Evolutionary conservation across 371 early-diverging fungal species (phyloP), one percentile per base, ranked within the genome.

Genomic region (Rhizopus arrhizus): DNA sequence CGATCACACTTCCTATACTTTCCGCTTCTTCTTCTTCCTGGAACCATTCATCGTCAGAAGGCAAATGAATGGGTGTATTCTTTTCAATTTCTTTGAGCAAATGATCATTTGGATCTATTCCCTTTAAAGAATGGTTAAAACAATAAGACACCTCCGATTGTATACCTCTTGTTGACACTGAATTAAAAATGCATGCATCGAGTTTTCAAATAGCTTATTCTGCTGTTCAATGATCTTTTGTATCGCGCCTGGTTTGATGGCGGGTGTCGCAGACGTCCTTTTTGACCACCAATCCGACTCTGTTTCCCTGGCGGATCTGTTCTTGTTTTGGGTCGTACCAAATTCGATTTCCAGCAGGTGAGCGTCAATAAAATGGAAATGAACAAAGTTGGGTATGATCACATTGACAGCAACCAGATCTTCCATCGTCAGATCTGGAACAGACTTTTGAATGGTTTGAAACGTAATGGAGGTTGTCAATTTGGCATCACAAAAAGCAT

Each of bases 401-500:
- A 62, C 69, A 51, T 78, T 74, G 46, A 78, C 70, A 8, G 66
- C 69, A 7, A 68, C 71, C 2, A 78, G 58, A 66, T 78, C 75
- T 53, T 68, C 52, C 7, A 69, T 34, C 16, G 48, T 53, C 9
- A 71, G 34, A 31, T 67, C 57, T 22, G 62, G 40, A 11, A 78
- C 62, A 13, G 66, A 51, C 34, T 63, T 58, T 54, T 70, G 67
- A 29, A 78, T 38, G 16, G 52, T 43, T 9, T 47, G 45, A n/a
- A 72, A 56, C n/a, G 75, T 78, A 4, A 78, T 42, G 13, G 63
- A 53, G 3, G 68, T 62, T 0, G 67, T 64, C 9, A 75, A 50
- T 3, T 65, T 64, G 9, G 78, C 78, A 53, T 71, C 66, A 40
- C 75, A 78, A 46, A 78, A 78, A 9, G 73, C 69, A 62, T 68